A percentile compares a stretch with the other conserved stretches of the same genome.
Conservation (phyloP, 2,329 filamentous ascomycete genomes). For the Claviceps sp. region DNA sequence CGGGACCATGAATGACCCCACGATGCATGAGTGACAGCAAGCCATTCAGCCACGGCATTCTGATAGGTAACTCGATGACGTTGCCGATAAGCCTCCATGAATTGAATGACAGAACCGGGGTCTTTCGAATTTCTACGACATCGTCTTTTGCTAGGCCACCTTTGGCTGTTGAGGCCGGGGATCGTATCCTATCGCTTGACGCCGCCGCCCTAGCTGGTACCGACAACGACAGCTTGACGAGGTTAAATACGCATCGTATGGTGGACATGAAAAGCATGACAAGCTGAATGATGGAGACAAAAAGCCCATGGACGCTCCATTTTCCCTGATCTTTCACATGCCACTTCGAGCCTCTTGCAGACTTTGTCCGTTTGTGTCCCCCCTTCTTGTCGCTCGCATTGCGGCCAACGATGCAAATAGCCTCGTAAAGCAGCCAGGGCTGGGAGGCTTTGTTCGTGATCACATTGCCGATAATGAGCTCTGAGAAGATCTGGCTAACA, state of each 20-base stretch:
- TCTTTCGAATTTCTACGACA: slow-evolving; percentile 21
- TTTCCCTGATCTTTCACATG: slow-evolving; percentile 9
- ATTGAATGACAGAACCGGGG: slow-evolving; percentile 63
- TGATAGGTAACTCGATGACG: slow-evolving; percentile 57
- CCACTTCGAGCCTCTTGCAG: slow-evolving; percentile 1
- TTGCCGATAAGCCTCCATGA: slow-evolving; percentile 62
- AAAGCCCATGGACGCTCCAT: slow-evolving; percentile 33
- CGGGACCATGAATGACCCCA: slow-evolving; percentile 59
- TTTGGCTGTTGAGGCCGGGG: slow-evolving; percentile 5
- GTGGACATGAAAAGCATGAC: slow-evolving; percentile 42
- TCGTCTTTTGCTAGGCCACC: not conserved
- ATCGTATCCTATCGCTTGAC: slow-evolving; percentile 11
- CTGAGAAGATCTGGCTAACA: slow-evolving; percentile 76
- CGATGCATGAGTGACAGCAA: slow-evolving; percentile 64
- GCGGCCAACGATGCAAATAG: slow-evolving; percentile 57
- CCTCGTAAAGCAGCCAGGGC: slow-evolving; percentile 80
- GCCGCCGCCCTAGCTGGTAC: slow-evolving; percentile 39
- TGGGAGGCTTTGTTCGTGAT: slow-evolving; percentile 71
- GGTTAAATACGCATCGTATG: slow-evolving; percentile 51
- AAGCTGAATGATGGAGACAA: slow-evolving; percentile 44
- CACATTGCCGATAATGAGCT: slow-evolving; percentile 75
- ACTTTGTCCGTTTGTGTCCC: slow-evolving; percentile 3
- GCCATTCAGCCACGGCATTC: slow-evolving; percentile 86
- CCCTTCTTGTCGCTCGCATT: slow-evolving; percentile 19
- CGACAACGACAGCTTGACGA: slow-evolving; percentile 54